A percentile compares a stretch with the other conserved stretches of the same genome.
phyloP scores from a whole-genome alignment of 768 basidiomycete species.

The Auricularia sp. region DNA sequence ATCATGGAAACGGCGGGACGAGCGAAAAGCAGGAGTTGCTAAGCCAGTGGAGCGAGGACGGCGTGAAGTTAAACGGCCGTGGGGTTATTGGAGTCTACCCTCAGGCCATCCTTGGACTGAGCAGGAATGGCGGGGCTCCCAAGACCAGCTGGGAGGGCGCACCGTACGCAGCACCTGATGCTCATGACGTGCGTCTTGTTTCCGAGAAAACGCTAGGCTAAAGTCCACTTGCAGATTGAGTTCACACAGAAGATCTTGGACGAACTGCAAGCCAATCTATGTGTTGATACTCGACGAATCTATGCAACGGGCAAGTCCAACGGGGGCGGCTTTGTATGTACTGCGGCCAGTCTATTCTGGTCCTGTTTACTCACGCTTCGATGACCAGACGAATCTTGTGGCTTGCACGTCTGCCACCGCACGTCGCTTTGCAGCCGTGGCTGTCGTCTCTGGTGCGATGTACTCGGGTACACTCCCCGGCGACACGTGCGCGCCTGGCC shows the following conservation, averaged over 20 bases:
- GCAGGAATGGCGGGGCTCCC: not conserved
- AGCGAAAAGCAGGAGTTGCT: not conserved
- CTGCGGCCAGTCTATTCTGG: not conserved
- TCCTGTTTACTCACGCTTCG: not conserved
- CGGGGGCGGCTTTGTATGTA: slow-evolving; percentile 16
- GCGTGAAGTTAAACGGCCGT: not conserved
- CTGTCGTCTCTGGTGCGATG: slow-evolving; percentile 14
- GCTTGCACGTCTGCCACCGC: slow-evolving; percentile 14
- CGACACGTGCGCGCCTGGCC: slow-evolving; percentile 9
- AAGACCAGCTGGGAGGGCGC: slow-evolving; percentile 1
- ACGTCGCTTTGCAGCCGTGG: slow-evolving; percentile 15
- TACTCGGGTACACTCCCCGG: slow-evolving; percentile 14
- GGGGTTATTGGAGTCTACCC: slow-evolving; percentile 6
- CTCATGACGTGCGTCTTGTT: slow-evolving; percentile 2
- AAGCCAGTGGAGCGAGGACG: slow-evolving; percentile 3
- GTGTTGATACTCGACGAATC: slow-evolving; percentile 9
- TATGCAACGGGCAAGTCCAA: slow-evolving; percentile 18
- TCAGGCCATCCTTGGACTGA: slow-evolving; percentile 1
- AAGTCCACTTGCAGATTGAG: not conserved
- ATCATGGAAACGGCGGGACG: slow-evolving; percentile 4
- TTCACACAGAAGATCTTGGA: slow-evolving; percentile 4
- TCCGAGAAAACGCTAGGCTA: too few relatives aligned
- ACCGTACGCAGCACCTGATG: not conserved
- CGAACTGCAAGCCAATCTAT: slow-evolving; percentile 12
- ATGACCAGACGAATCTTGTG: slow-evolving; percentile 5